A percentile compares a stretch with the other conserved stretches of the same genome.
These are phyloP conservation scores for Pinus taeda DNA, from an alignment of 75 land plant genomes.

Conservation along the genomic window DNA sequence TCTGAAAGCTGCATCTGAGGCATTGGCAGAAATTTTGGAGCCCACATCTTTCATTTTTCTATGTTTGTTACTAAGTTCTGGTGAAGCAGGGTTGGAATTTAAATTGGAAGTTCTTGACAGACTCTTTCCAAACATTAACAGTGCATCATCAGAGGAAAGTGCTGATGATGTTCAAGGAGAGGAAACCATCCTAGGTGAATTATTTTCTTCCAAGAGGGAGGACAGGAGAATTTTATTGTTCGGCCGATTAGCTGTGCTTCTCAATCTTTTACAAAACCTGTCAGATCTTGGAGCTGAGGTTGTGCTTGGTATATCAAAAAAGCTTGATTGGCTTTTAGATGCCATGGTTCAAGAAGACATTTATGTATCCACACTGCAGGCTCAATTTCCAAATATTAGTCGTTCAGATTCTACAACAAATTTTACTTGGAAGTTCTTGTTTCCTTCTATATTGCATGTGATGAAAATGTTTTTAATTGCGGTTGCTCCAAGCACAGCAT, in stretches of 20 bases:
- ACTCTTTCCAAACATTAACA: conserved; percentile 26
- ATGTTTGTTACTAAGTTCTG: conserved; percentile 52
- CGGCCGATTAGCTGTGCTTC: conserved; percentile 56
- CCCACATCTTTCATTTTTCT: conserved; percentile 68
- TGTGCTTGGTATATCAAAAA: conserved; percentile 41
- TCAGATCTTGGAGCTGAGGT: conserved; percentile 45
- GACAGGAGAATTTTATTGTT: conserved; percentile 21
- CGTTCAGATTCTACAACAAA: conserved; percentile 21
- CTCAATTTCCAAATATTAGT: conserved; percentile 32
- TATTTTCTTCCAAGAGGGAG: conserved; percentile 27
- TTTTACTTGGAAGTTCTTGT: conserved; percentile 48
- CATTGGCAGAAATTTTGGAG: conserved; percentile 59
- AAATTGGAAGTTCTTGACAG: conserved; percentile 59
- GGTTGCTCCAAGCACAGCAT: conserved; percentile 45
- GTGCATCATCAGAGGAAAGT: conserved; percentile 3
- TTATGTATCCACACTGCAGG: conserved; percentile 48
- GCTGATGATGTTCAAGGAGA: not conserved
- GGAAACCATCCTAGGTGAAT: conserved; percentile 13
- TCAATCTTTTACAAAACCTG: conserved; percentile 58
- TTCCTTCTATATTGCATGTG: conserved; percentile 42
- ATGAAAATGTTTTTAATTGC: conserved; percentile 66
- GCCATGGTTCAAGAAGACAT: conserved; percentile 34
- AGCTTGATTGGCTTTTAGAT: conserved; percentile 39
- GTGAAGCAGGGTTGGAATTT: conserved; percentile 28
- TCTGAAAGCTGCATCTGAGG: conserved; percentile 46